Base-by-base conservation (phyloP, 345 rosid genomes). In the Salix suchowensis region DNA sequence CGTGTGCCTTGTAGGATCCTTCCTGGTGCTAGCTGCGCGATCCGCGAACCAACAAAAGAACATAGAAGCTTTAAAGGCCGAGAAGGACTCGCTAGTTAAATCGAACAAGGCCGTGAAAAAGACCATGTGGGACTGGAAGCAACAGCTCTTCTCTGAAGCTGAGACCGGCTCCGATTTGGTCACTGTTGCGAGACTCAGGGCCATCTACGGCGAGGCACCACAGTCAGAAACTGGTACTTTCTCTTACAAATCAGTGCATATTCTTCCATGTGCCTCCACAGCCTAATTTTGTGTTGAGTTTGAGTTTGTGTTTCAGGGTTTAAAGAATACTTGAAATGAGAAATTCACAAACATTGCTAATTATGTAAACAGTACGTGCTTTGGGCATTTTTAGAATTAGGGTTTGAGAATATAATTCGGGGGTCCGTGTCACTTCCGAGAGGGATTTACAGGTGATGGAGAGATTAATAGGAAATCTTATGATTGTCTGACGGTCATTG, bases 51-150 rank as follows among this genome's bases (percentile, higher is more conserved):
- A 91, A 81, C 90, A 91, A 26, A 89, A 84, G 71, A 71, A 88
- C 77, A 88, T 93, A 0, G 90, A 85, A 78, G 87, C 87, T 54
- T 76, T 95, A 61, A 86, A 85, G 46, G 83, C 87, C 5, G 84
- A 90, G 82, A 91, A 87, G 75, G 89, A 85, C 3, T 87, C 91
- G 1, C 84, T 93, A 4, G 40, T 69, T 34, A 84, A 88, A 36
- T 77, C 90, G 46, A 93, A 95, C 78, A 91, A 89, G 74, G 84
- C 74, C 70, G 74, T 88, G 85, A 93, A 86, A 81, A 88, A 83
- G 75, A 39, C 84, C 42, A 76, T 91, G 84, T 95, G 97, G 98
- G 91, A 90, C 23, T 90, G 94, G 98, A 95, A 91, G 78, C 98
- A 95, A 8, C 91, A 89, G 74, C 97, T 95, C 77, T 91, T 42